Evolutionary conservation across 768 basidiomycete genomes (phyloP).

Genomic region (Tubosaeta sp.): DNA sequence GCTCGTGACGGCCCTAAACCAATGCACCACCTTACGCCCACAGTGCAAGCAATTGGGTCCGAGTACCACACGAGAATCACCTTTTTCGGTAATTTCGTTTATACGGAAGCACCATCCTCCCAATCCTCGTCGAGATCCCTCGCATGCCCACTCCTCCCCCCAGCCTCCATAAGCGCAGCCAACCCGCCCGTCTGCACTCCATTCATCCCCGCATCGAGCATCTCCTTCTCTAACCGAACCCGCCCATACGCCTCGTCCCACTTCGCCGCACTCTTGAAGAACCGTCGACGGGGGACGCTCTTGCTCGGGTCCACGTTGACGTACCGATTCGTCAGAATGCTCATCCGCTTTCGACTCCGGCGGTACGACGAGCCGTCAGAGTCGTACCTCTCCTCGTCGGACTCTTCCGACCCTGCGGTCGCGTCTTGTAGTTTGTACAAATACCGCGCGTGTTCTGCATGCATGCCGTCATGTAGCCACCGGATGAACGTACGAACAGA

Average conservation of each 20-base stretch:
- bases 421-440: slow-evolving; percentile 57
- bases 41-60: no score
- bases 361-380: slow-evolving; percentile 44
- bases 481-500: neutral
- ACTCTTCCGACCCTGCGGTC: slow-evolving; percentile 44
- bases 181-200: slow-evolving; percentile 12
- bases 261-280: slow-evolving; percentile 50
- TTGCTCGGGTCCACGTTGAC: slow-evolving; percentile 41
- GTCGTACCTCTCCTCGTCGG: slow-evolving; percentile 45
- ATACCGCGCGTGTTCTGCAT: slow-evolving; percentile 60
- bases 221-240: slow-evolving; percentile 23
- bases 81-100: neutral
- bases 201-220: slow-evolving; percentile 17
- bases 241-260: slow-evolving; percentile 32
- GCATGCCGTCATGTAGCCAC: neutral
- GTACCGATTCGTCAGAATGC: slow-evolving; percentile 58
- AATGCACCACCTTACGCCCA: no score
- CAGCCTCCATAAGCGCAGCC: slow-evolving; percentile 24
- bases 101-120: slow-evolving; percentile 29
- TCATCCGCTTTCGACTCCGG: slow-evolving; percentile 57
- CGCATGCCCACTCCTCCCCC: slow-evolving; percentile 14
- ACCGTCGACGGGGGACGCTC: slow-evolving; percentile 40
- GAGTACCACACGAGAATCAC: no score
- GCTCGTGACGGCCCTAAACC: no score
- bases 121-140: slow-evolving; percentile 27